phyloP scores from a whole-genome alignment of 2,329 filamentous ascomycete species.

The Cordyceps tenuipes region DNA sequence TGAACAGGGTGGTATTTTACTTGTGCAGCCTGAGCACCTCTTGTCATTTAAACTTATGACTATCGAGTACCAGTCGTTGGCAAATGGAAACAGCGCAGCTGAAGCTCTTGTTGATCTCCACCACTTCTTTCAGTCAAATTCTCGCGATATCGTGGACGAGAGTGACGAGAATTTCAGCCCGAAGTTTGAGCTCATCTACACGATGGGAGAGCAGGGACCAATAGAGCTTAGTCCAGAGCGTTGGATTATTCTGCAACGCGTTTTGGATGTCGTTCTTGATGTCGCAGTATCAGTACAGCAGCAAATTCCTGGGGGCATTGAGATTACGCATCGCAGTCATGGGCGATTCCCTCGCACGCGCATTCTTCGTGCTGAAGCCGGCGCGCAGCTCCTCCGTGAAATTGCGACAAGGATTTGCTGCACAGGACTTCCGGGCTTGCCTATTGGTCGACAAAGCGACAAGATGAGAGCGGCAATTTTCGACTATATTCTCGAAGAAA shows the following conservation, averaged over 20 bases:
- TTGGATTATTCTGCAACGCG: constrained; percentile 45
- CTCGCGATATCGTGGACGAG: constrained; percentile 55
- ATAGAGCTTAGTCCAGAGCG: constrained; percentile 46
- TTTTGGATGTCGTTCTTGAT: neutral
- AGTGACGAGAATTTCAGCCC: constrained; percentile 56
- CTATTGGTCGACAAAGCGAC: constrained; percentile 29
- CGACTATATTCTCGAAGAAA: neutral
- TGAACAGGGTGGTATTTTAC: constrained; percentile 41
- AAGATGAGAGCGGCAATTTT: neutral
- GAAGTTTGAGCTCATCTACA: constrained; percentile 56
- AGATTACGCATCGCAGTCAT: neutral
- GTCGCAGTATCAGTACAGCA: neutral
- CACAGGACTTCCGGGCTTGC: constrained; percentile 30
- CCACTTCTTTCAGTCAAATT: constrained; percentile 32
- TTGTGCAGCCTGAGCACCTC: constrained; percentile 56
- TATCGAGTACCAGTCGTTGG: constrained; percentile 20
- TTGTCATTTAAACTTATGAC: constrained; percentile 57
- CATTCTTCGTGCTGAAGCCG: neutral
- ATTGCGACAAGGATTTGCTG: neutral
- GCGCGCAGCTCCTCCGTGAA: neutral
- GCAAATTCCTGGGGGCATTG: neutral
- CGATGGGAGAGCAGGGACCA: constrained; percentile 43
- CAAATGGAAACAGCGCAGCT: constrained; percentile 17
- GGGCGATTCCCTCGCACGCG: constrained; percentile 4
- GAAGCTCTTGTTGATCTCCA: constrained; percentile 32